Percentiles rank a stretch among this genome's conserved stretches.
phyloP scores from a whole-genome alignment of 2,329 filamentous ascomycete species.

The Dactylellina sp. region DNA sequence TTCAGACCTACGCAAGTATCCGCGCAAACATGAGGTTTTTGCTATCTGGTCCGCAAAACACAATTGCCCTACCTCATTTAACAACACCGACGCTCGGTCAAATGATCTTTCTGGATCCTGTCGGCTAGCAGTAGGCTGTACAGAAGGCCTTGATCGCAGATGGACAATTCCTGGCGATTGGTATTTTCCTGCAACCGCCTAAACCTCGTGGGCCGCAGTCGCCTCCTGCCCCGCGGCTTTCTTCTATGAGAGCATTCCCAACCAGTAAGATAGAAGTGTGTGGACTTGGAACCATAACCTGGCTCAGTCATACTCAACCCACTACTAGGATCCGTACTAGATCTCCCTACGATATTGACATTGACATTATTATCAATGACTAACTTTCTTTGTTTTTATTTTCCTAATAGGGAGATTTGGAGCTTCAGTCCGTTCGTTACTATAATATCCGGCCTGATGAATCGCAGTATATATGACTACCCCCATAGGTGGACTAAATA shows the following conservation, averaged over 20 bases:
- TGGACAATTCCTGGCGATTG: slow-evolving; percentile 46
- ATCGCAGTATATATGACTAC: slow-evolving; percentile 38
- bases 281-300: slow-evolving; percentile 27
- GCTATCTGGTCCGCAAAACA: slow-evolving; percentile 26
- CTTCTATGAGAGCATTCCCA: slow-evolving; percentile 37
- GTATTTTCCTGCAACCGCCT: slow-evolving; percentile 43
- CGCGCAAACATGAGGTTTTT: slow-evolving; percentile 55
- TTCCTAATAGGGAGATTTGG: slow-evolving; percentile 26
- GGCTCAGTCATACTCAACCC: slow-evolving; percentile 50
- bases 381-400: slow-evolving; percentile 50
- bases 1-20: slow-evolving; percentile 39
- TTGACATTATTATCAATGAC: slow-evolving; percentile 42
- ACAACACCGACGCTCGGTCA: slow-evolving; percentile 27
- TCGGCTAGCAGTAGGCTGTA: slow-evolving; percentile 56
- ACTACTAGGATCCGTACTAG: slow-evolving; percentile 50
- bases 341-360: slow-evolving; percentile 44
- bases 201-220: slow-evolving; percentile 24
- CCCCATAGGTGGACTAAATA: slow-evolving; percentile 39
- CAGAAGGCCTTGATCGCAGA: slow-evolving; percentile 48
- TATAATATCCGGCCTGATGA: slow-evolving; percentile 19
- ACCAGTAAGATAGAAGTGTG: slow-evolving; percentile 51
- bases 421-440: slow-evolving; percentile 26
- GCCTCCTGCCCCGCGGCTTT: slow-evolving; percentile 24
- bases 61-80: slow-evolving; percentile 38
- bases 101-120: slow-evolving; percentile 57